Base-by-base conservation (phyloP, 345 rosid genomes). In the Dipteronia dyeriana region DNA sequence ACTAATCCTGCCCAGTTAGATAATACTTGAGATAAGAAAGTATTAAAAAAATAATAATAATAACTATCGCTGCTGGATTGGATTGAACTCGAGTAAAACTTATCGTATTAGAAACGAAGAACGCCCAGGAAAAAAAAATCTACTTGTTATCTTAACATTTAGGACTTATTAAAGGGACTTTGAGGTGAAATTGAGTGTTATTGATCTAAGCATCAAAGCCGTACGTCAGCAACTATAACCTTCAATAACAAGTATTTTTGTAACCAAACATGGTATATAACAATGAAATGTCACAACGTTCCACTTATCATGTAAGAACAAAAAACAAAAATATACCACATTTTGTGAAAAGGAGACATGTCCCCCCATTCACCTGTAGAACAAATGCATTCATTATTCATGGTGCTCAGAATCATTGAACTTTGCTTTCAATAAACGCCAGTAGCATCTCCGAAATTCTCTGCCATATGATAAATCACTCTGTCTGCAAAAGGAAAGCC, bases 401-500 rank as follows among this genome's bases (percentile, higher is more conserved):
- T 63, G 19, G 8, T 23, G 29, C 72, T 66, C 71, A 75, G 8
- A 38, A 75, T 65, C 71, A 73, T 66, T 31, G 41, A 75, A 19
- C 54, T 17, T 17, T 9, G 10, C 76, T 61, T 23, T 23, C 19
- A 47, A 23, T 2, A 25, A 74, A 9, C 38, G 9, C 4, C 10
- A 34, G 57, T 14, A 16, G 22, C 51, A 31, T 34, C 23, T 29
- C 53, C 25, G 23, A 12, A 45, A n/a, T 31, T 29, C 68, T 57
- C 11, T 47, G 47, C 45, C 65, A 49, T 74, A 9, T 20, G 9
- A n/a, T 38, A 51, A 29, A 70, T 78, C 78, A 86, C 81, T 84
- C 87, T 9, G 1, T 86, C 89, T 86, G 89, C 81, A 76, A 8
- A 43, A 17, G 62, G 20, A 23, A 59, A 34, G 26, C 29, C 64